Evolutionary conservation across 495 filamentous ascomycete genomes (phyloP).

Genomic region (Friedmanniomyces endolithicus): DNA sequence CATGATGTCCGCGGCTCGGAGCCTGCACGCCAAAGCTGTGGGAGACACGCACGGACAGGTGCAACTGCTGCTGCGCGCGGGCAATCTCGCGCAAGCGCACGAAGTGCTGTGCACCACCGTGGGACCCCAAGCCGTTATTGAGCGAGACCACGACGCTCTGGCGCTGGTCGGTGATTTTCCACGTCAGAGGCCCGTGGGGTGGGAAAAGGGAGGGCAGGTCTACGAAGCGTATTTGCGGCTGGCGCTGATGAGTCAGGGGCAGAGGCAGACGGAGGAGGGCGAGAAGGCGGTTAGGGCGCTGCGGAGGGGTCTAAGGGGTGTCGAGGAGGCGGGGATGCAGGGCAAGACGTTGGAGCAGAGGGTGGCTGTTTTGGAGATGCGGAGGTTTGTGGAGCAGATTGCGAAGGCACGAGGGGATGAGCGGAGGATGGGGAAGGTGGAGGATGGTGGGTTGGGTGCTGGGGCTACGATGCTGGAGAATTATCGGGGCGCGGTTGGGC

Average conservation of each 20-base stretch:
- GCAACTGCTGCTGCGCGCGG: conserved; percentile 60
- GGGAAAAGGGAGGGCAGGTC: conserved; percentile 67
- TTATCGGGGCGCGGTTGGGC: conserved; percentile 9
- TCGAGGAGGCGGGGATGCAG: conserved; percentile 44
- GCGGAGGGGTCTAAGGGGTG: conserved; percentile 48
- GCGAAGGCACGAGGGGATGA: conserved; percentile 50
- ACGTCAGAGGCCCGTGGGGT: conserved; percentile 40
- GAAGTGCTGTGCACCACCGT: conserved; percentile 64
- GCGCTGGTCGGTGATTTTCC: conserved; percentile 55
- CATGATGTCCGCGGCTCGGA: conserved; percentile 84
- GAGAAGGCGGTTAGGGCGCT: conserved; percentile 44
- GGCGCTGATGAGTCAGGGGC: conserved; percentile 29
- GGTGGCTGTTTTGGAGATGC: conserved; percentile 62
- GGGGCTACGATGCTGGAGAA: conserved; percentile 4
- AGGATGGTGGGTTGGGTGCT: not conserved
- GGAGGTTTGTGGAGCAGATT: conserved; percentile 48
- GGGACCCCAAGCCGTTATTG: conserved; percentile 66
- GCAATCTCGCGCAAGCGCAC: conserved; percentile 69
- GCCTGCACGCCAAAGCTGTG: conserved; percentile 59
- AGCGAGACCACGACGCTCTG: conserved; percentile 55
- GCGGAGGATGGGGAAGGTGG: conserved; percentile 4
- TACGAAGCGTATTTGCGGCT: conserved; percentile 72
- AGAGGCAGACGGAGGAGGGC: conserved; percentile 20
- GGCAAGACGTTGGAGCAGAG: conserved; percentile 59
- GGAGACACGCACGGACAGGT: conserved; percentile 55